Percentiles rank a stretch among this genome's conserved stretches.
phyloP scores from a whole-genome alignment of 1,284 basidiomycete genomes.

The Cryptococcus neoformans region DNA sequence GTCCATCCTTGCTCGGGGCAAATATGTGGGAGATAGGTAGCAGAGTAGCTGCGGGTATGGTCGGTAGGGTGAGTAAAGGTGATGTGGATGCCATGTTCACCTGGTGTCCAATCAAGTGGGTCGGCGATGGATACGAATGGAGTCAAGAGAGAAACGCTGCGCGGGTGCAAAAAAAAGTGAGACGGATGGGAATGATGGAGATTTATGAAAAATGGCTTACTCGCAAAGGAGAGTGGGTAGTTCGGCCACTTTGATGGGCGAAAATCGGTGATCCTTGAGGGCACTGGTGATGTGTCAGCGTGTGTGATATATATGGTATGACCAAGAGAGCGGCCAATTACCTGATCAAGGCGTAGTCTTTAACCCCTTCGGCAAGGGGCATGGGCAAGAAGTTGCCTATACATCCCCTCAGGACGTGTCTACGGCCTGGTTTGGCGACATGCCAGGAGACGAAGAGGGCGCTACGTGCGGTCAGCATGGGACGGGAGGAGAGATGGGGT shows the following conservation, averaged over 20 bases:
- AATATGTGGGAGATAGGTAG: slow-evolving; percentile 94
- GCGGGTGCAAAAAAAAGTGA: not conserved
- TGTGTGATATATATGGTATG: not conserved
- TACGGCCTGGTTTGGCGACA: slow-evolving; percentile 20
- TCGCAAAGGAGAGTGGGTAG: slow-evolving; percentile 76
- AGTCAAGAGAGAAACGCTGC: slow-evolving; percentile 84
- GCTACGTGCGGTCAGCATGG: slow-evolving; percentile 50
- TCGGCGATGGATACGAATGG: slow-evolving; percentile 81
- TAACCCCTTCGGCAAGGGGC: slow-evolving; percentile 69
- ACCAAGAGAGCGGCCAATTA: slow-evolving; percentile 14
- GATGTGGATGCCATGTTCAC: slow-evolving; percentile 89
- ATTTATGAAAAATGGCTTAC: slow-evolving; percentile 48
- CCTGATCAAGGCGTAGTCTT: slow-evolving; percentile 87
- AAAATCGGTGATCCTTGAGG: slow-evolving; percentile 54
- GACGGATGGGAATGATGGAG: not conserved
- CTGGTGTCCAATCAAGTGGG: slow-evolving; percentile 90
- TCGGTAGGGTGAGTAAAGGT: slow-evolving; percentile 74
- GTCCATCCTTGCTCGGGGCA: slow-evolving; percentile 91
- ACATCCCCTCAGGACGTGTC: slow-evolving; percentile 73
- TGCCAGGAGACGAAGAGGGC: slow-evolving; percentile 97
- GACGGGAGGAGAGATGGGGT: too few relatives aligned
- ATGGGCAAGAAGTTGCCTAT: slow-evolving; percentile 90
- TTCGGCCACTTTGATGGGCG: slow-evolving; percentile 69
- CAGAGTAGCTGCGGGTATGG: slow-evolving; percentile 61
- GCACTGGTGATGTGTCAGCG: slow-evolving; percentile 39